Percentiles rank a stretch among this genome's conserved stretches.
phyloP scores from a whole-genome alignment of 345 rosid genomes.

The Euphorbia pulcherrima region DNA sequence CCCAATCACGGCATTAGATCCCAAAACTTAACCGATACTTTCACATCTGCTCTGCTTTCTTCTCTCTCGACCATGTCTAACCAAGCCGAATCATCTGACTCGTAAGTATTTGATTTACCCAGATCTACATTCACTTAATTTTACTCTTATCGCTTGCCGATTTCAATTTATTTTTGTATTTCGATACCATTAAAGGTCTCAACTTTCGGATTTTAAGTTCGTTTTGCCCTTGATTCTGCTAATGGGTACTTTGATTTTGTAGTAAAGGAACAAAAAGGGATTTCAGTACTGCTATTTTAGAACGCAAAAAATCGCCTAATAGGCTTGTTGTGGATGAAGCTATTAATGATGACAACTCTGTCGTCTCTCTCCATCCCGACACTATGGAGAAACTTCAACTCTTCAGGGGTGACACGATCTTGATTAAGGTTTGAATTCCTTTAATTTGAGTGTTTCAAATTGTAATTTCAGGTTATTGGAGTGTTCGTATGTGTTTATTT shows the following conservation, averaged over 20 bases:
- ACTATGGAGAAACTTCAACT: constrained; percentile 99
- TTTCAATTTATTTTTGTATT: constrained; percentile 2
- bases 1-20: constrained; percentile 14
- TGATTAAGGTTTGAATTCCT: constrained; percentile 58
- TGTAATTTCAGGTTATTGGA: neutral
- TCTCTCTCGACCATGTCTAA: constrained; percentile 49
- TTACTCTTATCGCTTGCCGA: neutral
- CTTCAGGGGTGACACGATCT: constrained; percentile 88
- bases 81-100: constrained; percentile 79
- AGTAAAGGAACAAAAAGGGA: constrained; percentile 84
- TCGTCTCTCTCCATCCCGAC: constrained; percentile 71
- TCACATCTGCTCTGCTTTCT: constrained; percentile 28
- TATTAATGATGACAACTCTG: constrained; percentile 84
- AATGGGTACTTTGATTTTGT: constrained; percentile 12
- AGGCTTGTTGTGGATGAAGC: constrained; percentile 94
- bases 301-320: constrained; percentile 82
- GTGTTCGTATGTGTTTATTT: constrained; percentile 41
- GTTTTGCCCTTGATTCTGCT: neutral
- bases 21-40: constrained; percentile 42
- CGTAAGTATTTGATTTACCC: constrained; percentile 43
- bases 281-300: constrained; percentile 84
- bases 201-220: neutral
- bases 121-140: constrained; percentile 33
- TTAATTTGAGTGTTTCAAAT: neutral
- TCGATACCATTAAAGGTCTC: neutral